Percentiles rank a stretch among this genome's conserved stretches.
Evolutionary conservation across 2,329 filamentous ascomycete genomes (phyloP).

Genomic region (Penicillium expansum): DNA sequence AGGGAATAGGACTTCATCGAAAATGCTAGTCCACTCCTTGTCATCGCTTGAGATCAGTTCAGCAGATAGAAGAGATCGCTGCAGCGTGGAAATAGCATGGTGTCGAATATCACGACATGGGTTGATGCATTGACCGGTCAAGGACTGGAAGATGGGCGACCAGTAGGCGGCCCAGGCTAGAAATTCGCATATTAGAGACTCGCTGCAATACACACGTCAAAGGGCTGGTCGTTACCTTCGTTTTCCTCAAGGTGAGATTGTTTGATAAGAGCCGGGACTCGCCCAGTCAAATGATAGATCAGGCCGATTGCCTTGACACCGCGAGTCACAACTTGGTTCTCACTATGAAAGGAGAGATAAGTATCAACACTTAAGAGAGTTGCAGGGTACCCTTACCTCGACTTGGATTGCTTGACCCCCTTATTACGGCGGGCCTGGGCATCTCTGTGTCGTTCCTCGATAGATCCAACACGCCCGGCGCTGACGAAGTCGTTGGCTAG

Average conservation of each 20-base stretch:
- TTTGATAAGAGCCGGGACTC: constrained; percentile 82
- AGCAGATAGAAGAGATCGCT: constrained; percentile 79
- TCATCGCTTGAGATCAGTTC: constrained; percentile 80
- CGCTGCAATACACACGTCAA: not conserved
- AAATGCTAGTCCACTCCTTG: constrained; percentile 92
- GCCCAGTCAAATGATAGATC: constrained; percentile 75
- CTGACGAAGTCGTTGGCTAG: constrained; percentile 88
- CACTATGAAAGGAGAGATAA: constrained; percentile 44
- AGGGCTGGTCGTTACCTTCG: constrained; percentile 58
- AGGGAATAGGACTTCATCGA: constrained; percentile 89
- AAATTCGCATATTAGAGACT: constrained; percentile 10
- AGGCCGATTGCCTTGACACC: constrained; percentile 78
- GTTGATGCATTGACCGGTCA: constrained; percentile 89
- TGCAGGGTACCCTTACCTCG: constrained; percentile 51
- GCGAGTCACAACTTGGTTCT: constrained; percentile 70
- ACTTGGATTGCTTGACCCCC: constrained; percentile 51
- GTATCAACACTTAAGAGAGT: not conserved
- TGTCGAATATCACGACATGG: constrained; percentile 90
- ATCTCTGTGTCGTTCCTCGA: constrained; percentile 67
- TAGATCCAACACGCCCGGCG: constrained; percentile 69
- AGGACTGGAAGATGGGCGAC: constrained; percentile 86
- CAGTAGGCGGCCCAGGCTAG: constrained; percentile 95
- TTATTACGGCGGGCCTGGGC: constrained; percentile 52
- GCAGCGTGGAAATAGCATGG: constrained; percentile 79
- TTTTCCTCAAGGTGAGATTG: constrained; percentile 87